phyloP scores from a whole-genome alignment of 2,329 filamentous ascomycete genomes.

The Kalmusia sp. region DNA sequence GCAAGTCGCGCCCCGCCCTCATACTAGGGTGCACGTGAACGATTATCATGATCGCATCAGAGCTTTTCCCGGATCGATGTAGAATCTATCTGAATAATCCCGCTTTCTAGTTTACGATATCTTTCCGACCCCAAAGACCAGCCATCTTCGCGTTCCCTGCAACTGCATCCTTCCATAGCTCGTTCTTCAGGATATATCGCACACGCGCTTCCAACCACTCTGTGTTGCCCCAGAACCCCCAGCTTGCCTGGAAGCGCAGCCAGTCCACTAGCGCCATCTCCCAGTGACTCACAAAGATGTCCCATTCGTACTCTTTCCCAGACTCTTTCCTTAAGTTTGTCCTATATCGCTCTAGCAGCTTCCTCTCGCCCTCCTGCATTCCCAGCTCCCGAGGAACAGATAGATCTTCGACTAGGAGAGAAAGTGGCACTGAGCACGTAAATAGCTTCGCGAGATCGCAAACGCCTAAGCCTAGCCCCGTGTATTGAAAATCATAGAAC shows the following conservation, averaged over 20 bases:
- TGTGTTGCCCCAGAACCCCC: conserved; percentile 47
- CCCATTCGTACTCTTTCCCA: conserved; percentile 60
- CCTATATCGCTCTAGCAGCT: conserved; percentile 61
- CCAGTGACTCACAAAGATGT: conserved; percentile 65
- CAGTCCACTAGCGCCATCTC: conserved; percentile 73
- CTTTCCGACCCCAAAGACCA: background rate
- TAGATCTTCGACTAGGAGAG: conserved; percentile 54
- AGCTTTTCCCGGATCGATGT: too few relatives aligned
- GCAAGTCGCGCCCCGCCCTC: too few relatives aligned
- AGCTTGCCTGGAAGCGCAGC: conserved; percentile 56
- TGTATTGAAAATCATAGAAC: conserved; percentile 75
- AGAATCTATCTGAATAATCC: too few relatives aligned
- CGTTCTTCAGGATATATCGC: conserved; percentile 31
- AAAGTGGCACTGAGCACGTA: conserved; percentile 68
- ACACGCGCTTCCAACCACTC: conserved; percentile 44
- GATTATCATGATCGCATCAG: too few relatives aligned
- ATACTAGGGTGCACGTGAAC: too few relatives aligned
- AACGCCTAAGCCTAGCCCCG: conserved; percentile 68
- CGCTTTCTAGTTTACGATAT: background rate
- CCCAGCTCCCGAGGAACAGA: conserved; percentile 47
- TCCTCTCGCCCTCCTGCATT: conserved; percentile 60
- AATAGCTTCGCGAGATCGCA: conserved; percentile 73
- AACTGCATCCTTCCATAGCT: conserved; percentile 27
- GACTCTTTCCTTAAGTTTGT: conserved; percentile 41
- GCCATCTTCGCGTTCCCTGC: conserved; percentile 16